phyloP scores from a whole-genome alignment of 371 early-diverging fungal genomes.

The Lichtheimia ornata region DNA sequence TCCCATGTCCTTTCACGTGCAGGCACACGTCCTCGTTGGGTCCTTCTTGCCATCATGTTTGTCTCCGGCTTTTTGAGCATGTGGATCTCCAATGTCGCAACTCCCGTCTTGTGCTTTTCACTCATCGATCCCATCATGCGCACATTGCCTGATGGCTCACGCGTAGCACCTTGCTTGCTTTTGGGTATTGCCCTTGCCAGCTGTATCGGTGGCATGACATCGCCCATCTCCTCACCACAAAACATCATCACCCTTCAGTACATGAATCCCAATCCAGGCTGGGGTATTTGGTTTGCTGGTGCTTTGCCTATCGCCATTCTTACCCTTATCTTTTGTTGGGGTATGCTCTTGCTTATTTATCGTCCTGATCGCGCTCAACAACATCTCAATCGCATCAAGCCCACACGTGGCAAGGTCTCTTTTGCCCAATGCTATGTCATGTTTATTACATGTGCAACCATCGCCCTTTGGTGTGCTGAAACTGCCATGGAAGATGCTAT shows the following conservation, averaged over 20 bases:
- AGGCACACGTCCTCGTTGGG: constrained; percentile 69
- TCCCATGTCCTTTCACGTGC: constrained; percentile 70
- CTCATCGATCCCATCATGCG: constrained; percentile 75
- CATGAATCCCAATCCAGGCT: constrained; percentile 85
- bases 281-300: constrained; percentile 84
- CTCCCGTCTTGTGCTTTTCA: constrained; percentile 84
- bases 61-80: constrained; percentile 76
- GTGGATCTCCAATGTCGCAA: constrained; percentile 87
- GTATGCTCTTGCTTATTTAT: constrained; percentile 71
- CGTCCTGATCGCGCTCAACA: constrained; percentile 59
- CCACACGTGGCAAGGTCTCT: constrained; percentile 55
- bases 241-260: constrained; percentile 86
- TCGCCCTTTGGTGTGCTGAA: constrained; percentile 90
- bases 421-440: constrained; percentile 61
- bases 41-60: constrained; percentile 76
- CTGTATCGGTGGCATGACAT: constrained; percentile 96
- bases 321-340: constrained; percentile 80
- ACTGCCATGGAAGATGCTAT: constrained; percentile 66
- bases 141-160: constrained; percentile 59
- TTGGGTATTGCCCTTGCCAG: constrained; percentile 94
- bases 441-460: constrained; percentile 61
- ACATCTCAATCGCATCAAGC: constrained; percentile 51
- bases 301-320: constrained; percentile 77
- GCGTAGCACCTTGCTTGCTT: constrained; percentile 84
- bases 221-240: constrained; percentile 97